Percentiles rank a stretch among this genome's conserved stretches.
Evolutionary conservation across 768 basidiomycete species (phyloP).

Genomic region (Cystofilobasidium bisporidii): DNA sequence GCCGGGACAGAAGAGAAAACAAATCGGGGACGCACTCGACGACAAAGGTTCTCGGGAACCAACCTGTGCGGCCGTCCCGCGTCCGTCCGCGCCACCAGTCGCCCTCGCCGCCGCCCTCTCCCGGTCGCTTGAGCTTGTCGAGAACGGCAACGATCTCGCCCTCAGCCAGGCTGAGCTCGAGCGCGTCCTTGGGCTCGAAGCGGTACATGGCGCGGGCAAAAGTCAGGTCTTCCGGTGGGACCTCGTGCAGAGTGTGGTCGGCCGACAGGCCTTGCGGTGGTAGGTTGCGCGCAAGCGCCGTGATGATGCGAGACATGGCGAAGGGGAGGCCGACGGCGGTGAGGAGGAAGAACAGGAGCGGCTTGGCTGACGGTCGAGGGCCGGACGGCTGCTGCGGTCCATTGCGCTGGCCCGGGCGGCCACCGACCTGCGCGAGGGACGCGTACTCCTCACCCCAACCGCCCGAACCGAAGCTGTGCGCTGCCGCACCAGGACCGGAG

Average conservation of each 20-base stretch:
- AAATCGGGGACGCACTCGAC: slow-evolving; percentile 32
- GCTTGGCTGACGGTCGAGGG: slow-evolving; percentile 62
- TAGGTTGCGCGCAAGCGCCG: slow-evolving; percentile 55
- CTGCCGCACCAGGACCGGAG: neutral
- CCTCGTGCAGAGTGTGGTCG: neutral
- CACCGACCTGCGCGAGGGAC: slow-evolving; percentile 11
- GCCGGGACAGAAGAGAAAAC: too few species aligned
- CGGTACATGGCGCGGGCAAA: slow-evolving; percentile 76
- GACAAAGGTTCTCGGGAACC: slow-evolving; percentile 89
- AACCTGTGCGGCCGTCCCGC: slow-evolving; percentile 80
- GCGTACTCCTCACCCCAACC: slow-evolving; percentile 27
- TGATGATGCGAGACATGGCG: slow-evolving; percentile 82
- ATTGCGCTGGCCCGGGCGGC: slow-evolving; percentile 45
- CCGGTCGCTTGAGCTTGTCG: slow-evolving; percentile 58
- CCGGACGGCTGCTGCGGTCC: slow-evolving; percentile 39
- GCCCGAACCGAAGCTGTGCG: neutral
- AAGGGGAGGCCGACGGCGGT: slow-evolving; percentile 89
- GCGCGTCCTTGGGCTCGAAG: slow-evolving; percentile 62
- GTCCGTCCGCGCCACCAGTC: slow-evolving; percentile 96
- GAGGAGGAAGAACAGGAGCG: slow-evolving; percentile 82
- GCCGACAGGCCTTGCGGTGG: slow-evolving; percentile 34
- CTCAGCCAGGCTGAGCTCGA: slow-evolving; percentile 70
- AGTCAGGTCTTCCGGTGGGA: slow-evolving; percentile 38
- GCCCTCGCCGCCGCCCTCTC: slow-evolving; percentile 51
- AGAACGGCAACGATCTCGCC: slow-evolving; percentile 91